phyloP scores from a whole-genome alignment of 805 yeast species.

The Pichia cabralensis region DNA sequence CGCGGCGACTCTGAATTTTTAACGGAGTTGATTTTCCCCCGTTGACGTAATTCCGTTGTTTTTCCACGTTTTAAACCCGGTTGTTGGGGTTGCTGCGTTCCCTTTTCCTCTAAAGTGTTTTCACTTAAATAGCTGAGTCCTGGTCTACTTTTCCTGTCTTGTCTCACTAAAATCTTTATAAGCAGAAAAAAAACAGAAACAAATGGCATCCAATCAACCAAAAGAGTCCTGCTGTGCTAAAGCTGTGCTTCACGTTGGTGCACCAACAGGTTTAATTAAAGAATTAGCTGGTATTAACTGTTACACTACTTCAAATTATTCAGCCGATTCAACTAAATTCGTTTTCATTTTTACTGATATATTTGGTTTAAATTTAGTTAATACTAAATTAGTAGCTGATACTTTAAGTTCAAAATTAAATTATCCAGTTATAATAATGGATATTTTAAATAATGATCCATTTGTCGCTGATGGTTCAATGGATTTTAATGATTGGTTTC shows the following conservation, averaged over 20 bases:
- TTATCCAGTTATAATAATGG: constrained; percentile 67
- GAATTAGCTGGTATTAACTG: constrained; percentile 35
- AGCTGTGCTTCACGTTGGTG: constrained; percentile 26
- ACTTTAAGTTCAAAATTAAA: constrained; percentile 46
- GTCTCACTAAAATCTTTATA: too few species aligned
- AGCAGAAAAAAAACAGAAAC: too few species aligned
- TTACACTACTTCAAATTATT: constrained; percentile 38
- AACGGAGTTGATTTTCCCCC: too few species aligned
- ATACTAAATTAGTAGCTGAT: constrained; percentile 56
- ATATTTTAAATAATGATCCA: constrained; percentile 50
- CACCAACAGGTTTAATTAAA: constrained; percentile 33
- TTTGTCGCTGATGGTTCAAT: constrained; percentile 22
- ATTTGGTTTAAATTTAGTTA: constrained; percentile 50
- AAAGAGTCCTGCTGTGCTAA: constrained; percentile 8
- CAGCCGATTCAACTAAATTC: constrained; percentile 30
- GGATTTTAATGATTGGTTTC: constrained; percentile 36
- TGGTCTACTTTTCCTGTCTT: too few species aligned
- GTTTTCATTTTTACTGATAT: constrained; percentile 64
- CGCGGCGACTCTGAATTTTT: too few species aligned
- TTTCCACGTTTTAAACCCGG: too few species aligned
- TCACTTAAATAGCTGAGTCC: too few species aligned
- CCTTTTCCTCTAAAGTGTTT: too few species aligned
- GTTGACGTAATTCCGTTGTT: too few species aligned
- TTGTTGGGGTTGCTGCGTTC: too few species aligned
- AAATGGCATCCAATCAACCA: constrained; percentile 14